phyloP scores from a whole-genome alignment of 139 green algal species.

The Tetradesmus lagerheimii region DNA sequence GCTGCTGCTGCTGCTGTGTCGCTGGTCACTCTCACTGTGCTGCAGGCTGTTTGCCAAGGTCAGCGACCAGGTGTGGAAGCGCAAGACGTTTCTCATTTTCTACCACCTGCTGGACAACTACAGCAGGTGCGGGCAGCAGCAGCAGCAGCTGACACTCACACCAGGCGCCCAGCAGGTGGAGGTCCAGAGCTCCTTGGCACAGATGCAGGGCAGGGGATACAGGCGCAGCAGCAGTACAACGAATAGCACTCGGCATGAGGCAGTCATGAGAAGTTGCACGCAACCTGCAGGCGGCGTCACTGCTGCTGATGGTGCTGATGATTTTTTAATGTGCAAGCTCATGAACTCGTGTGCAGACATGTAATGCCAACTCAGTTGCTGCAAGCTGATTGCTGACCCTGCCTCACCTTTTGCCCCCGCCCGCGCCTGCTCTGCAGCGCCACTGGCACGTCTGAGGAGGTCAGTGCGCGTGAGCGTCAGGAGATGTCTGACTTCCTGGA shows the following conservation, averaged over 20 bases:
- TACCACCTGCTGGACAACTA: slow-evolving; percentile 80
- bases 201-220: neutral
- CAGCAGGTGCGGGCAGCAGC: slow-evolving; percentile 44
- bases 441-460: slow-evolving; percentile 51
- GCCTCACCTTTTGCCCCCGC: too few relatives aligned
- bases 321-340: neutral
- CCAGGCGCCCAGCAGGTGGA: neutral
- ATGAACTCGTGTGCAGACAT: neutral
- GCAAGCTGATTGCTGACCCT: too few relatives aligned
- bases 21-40: neutral
- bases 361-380: neutral
- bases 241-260: neutral
- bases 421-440: too few relatives aligned
- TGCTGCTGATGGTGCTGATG: neutral
- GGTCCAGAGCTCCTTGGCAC: neutral
- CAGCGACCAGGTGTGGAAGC: slow-evolving; percentile 52
- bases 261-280: neutral
- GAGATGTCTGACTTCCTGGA: slow-evolving; percentile 73
- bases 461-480: slow-evolving; percentile 49
- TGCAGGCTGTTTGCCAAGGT: slow-evolving; percentile 71
- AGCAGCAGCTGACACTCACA: neutral
- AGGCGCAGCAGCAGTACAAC: neutral
- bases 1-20: neutral
- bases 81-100: slow-evolving; percentile 71
- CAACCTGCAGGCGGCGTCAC: neutral